These are phyloP conservation scores for Basidiobolus meristosporus DNA, from an alignment of 371 early-diverging fungal species.

Conservation along the genomic window DNA sequence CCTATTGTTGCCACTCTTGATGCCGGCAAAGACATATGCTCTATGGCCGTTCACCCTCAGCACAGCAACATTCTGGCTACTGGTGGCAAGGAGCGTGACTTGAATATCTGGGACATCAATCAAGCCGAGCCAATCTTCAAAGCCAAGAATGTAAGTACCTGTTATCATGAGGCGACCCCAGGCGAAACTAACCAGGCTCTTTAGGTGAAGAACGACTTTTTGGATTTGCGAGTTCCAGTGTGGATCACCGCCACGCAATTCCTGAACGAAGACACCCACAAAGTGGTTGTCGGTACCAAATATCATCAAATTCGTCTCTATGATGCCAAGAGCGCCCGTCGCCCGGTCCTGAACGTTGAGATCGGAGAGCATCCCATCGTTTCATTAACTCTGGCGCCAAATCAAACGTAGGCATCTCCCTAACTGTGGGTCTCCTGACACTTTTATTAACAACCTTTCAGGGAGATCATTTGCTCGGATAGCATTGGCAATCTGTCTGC, in stretches of 20 bases:
- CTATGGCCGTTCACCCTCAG: constrained; percentile 47
- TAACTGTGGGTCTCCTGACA: background rate
- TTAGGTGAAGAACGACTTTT: constrained; percentile 41
- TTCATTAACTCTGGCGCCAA: constrained; percentile 7
- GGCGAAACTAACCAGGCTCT: constrained; percentile 1
- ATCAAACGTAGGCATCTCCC: constrained; percentile 10
- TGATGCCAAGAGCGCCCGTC: constrained; percentile 40
- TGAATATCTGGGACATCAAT: constrained; percentile 54
- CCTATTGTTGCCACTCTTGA: constrained; percentile 1
- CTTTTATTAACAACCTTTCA: background rate
- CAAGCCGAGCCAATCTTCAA: constrained; percentile 16
- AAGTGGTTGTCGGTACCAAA: constrained; percentile 45
- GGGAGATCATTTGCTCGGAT: constrained; percentile 57
- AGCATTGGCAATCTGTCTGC: constrained; percentile 47
- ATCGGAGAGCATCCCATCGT: constrained; percentile 48
- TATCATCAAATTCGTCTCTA: constrained; percentile 67
- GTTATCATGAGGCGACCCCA: background rate
- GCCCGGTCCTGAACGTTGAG: constrained; percentile 42
- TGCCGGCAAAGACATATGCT: constrained; percentile 22
- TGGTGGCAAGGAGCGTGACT: constrained; percentile 72
- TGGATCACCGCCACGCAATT: constrained; percentile 76
- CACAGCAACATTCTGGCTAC: constrained; percentile 49
- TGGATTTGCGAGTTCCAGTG: constrained; percentile 68
- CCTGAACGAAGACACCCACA: constrained; percentile 19
- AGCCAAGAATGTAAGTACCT: constrained; percentile 32